These are phyloP conservation scores for Medicago arabica DNA, from an alignment of 306 rosid species.

Conservation along the genomic window DNA sequence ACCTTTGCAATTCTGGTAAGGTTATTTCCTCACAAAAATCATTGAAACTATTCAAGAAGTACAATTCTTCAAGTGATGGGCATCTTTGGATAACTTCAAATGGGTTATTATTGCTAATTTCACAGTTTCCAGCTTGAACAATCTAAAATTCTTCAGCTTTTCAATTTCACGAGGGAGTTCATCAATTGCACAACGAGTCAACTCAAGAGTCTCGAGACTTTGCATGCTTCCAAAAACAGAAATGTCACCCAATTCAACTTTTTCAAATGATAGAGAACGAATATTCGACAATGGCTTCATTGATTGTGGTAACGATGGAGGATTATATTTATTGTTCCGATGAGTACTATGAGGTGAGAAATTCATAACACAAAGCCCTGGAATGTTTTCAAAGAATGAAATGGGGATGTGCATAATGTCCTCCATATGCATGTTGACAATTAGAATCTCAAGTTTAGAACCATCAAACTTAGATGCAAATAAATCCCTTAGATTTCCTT, in stretches of 20 bases:
- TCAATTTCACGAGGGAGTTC: background rate
- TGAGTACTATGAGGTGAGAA: no score
- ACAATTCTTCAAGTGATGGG: background rate
- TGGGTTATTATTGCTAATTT: no score
- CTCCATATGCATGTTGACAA: background rate
- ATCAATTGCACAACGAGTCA: rapidly evolving
- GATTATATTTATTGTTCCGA: no score
- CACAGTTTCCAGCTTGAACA: background rate
- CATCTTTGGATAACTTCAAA: background rate
- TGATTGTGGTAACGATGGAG: background rate
- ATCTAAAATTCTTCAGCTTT: background rate
- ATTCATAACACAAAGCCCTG: background rate
- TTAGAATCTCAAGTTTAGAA: conserved; percentile 20
- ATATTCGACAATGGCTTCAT: background rate
- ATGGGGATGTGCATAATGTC: background rate
- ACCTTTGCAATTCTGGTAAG: background rate
- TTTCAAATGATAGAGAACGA: background rate
- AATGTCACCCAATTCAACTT: background rate
- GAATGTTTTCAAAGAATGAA: background rate
- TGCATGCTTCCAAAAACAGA: conserved; percentile 1
- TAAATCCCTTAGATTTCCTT: background rate
- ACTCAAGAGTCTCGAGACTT: conserved; percentile 22
- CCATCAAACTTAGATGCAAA: background rate
- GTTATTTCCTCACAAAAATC: background rate
- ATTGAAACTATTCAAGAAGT: background rate